phyloP scores from a whole-genome alignment of 164 flowering plant genomes.

The Euptelea pleiosperma region DNA sequence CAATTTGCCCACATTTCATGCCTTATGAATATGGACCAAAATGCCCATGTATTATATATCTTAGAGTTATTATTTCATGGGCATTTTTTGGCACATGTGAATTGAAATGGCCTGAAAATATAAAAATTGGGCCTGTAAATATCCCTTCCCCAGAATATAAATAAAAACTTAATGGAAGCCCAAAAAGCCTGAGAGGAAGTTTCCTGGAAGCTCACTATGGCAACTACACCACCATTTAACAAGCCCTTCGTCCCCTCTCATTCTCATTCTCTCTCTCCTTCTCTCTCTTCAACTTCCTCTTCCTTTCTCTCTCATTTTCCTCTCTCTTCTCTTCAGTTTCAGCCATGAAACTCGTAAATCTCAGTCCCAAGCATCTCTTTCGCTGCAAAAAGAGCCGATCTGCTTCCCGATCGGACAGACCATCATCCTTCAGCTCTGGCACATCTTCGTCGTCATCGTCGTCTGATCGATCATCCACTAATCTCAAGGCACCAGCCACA shows the following conservation, averaged over 20 bases:
- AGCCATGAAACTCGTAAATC: conserved; percentile 31
- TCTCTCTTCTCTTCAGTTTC: neutral
- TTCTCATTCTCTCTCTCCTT: too few species aligned
- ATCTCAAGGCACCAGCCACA: conserved; percentile 27
- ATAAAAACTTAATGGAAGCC: too few species aligned
- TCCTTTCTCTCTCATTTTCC: conserved; percentile 14
- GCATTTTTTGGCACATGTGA: too few species aligned
- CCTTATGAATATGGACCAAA: too few species aligned
- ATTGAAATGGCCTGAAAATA: too few species aligned
- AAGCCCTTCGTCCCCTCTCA: conserved; percentile 19
- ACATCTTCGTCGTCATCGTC: conserved; percentile 41
- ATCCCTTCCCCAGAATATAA: too few species aligned
- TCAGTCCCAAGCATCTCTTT: conserved; percentile 37
- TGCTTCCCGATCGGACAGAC: conserved; percentile 44
- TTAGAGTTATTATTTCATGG: too few species aligned
- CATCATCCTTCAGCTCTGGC: conserved; percentile 41
- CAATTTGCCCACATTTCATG: too few species aligned
- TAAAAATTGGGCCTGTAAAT: too few species aligned
- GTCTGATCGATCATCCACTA: conserved; percentile 21
- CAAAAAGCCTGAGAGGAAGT: too few species aligned
- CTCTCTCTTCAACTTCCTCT: neutral
- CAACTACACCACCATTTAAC: conserved; percentile 30
- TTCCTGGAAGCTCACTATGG: conserved; percentile 65
- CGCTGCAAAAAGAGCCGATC: conserved; percentile 29
- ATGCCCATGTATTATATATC: too few species aligned